Percentiles rank a stretch among this genome's conserved stretches.
Conservation (phyloP, 2,329 filamentous ascomycete genomes). For the Penicillium corylophilum region DNA sequence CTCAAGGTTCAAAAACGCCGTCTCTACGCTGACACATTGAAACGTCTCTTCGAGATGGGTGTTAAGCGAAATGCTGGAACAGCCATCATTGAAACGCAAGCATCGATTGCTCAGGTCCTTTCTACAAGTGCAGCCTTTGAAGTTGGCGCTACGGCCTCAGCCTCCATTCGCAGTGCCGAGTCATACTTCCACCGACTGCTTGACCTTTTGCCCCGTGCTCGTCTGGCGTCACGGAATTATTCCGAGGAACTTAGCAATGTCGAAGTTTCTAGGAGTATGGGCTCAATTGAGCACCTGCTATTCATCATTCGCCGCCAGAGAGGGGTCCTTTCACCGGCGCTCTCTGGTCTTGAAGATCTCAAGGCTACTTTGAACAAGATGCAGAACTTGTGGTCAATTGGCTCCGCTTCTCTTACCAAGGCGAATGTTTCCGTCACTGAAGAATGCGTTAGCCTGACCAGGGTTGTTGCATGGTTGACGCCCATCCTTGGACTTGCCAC, state of each 20-base stretch:
- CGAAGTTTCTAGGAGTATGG: slow-evolving; percentile 75
- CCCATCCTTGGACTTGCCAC: slow-evolving; percentile 64
- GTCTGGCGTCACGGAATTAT: slow-evolving; percentile 68
- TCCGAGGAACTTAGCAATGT: slow-evolving; percentile 80
- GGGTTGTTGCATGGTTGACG: slow-evolving; percentile 60
- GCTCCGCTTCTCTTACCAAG: slow-evolving; percentile 25
- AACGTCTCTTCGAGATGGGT: slow-evolving; percentile 82
- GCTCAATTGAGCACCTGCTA: slow-evolving; percentile 83
- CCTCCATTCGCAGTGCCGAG: slow-evolving; percentile 52
- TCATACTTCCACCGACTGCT: slow-evolving; percentile 78
- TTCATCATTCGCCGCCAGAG: slow-evolving; percentile 48
- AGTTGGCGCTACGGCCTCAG: slow-evolving; percentile 19
- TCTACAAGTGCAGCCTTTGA: slow-evolving; percentile 52
- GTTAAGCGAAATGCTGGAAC: slow-evolving; percentile 78
- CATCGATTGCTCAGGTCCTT: slow-evolving; percentile 68
- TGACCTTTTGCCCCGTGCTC: slow-evolving; percentile 67
- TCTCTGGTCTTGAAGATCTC: slow-evolving; percentile 32
- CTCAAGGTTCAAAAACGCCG: slow-evolving; percentile 88
- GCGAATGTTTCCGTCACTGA: slow-evolving; percentile 13
- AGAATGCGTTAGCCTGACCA: slow-evolving; percentile 26
- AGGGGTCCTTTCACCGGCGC: slow-evolving; percentile 32
- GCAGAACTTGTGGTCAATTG: slow-evolving; percentile 33
- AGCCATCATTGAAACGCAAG: slow-evolving; percentile 70
- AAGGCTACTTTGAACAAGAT: slow-evolving; percentile 32
- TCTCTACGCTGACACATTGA: slow-evolving; percentile 84